Evolutionary conservation across 2,329 filamentous ascomycete species (phyloP).

Genomic region (Nigrograna mackinnonii): DNA sequence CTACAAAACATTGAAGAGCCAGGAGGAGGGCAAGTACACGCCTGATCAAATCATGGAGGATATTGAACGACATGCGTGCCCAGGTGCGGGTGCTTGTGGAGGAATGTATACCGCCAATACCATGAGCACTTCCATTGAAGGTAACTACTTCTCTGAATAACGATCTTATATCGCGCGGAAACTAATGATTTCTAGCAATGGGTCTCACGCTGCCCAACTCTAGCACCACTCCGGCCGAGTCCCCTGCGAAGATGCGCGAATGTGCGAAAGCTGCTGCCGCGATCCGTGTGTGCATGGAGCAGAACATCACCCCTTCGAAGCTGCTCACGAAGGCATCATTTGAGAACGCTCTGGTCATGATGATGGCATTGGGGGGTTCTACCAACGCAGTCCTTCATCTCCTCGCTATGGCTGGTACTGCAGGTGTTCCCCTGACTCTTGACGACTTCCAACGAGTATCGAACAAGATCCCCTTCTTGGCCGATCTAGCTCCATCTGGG

Average conservation of each 20-base stretch:
- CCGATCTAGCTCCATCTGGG: constrained; percentile 81
- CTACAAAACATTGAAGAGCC: constrained; percentile 74
- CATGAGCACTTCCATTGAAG: constrained; percentile 86
- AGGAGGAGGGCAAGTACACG: constrained; percentile 69
- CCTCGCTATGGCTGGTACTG: constrained; percentile 86
- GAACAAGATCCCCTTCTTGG: constrained; percentile 83
- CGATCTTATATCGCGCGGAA: background rate
- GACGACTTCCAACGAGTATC: constrained; percentile 83
- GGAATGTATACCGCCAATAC: constrained; percentile 97
- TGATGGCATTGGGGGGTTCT: constrained; percentile 88
- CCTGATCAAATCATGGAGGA: constrained; percentile 82
- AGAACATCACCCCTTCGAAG: constrained; percentile 79
- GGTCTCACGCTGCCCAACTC: constrained; percentile 82
- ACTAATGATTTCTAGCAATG: constrained; percentile 60
- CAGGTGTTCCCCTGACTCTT: constrained; percentile 74
- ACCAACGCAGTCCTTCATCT: constrained; percentile 90
- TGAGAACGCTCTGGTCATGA: constrained; percentile 86
- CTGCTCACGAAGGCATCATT: constrained; percentile 80
- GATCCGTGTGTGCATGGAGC: constrained; percentile 79
- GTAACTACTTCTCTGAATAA: constrained; percentile 9
- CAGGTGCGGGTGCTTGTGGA: constrained; percentile 78
- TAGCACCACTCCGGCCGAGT: constrained; percentile 79
- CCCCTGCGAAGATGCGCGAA: constrained; percentile 83
- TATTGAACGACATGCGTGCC: constrained; percentile 78
- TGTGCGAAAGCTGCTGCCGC: constrained; percentile 79